Evolutionary conservation across 768 basidiomycete genomes (phyloP).

Genomic region (Serendipita sp.): DNA sequence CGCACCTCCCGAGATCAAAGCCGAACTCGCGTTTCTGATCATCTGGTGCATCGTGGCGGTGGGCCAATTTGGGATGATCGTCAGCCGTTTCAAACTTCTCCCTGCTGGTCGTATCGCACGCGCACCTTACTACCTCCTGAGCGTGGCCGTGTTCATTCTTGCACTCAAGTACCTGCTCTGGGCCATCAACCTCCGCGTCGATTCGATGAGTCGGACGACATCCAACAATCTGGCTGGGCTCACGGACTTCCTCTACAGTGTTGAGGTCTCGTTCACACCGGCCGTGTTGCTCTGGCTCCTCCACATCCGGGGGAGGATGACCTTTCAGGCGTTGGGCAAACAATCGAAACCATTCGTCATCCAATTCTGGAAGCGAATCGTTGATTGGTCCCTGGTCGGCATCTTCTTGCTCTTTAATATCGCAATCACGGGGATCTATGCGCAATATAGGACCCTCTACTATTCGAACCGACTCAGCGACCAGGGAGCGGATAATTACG

Average conservation of each 20-base stretch:
- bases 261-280: background rate
- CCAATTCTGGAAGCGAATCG: conserved; percentile 3
- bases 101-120: background rate
- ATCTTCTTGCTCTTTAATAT: background rate
- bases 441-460: background rate
- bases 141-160: background rate
- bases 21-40: background rate
- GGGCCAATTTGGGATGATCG: background rate
- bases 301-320: background rate
- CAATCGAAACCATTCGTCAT: background rate
- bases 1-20: background rate
- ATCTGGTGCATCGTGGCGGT: background rate
- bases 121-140: background rate
- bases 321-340: background rate
- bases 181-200: background rate
- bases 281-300: background rate
- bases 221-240: background rate
- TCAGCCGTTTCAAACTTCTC: background rate
- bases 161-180: background rate
- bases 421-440: background rate
- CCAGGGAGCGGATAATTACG: too few relatives aligned
- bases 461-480: too few relatives aligned
- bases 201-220: background rate
- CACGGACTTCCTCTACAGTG: background rate
- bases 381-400: background rate